Conservation (phyloP, 352 stramenopile species). For the Globisporangium abappressorium region DNA sequence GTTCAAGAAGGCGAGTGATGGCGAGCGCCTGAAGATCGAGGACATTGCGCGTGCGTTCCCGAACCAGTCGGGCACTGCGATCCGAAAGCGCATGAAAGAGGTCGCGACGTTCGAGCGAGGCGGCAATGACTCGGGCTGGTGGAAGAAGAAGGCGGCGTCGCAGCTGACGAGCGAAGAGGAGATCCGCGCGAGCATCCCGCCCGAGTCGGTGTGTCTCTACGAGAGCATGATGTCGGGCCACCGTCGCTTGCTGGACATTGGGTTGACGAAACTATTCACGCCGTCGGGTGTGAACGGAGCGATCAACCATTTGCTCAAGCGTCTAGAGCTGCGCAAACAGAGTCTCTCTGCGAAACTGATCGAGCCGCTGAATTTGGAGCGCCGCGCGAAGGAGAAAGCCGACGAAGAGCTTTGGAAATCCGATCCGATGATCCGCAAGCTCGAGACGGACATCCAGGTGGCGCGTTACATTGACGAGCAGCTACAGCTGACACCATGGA, state of each 20-base stretch:
- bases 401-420: conserved; percentile 72
- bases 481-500: conserved; percentile 80
- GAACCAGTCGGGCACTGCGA: conserved; percentile 76
- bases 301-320: conserved; percentile 71
- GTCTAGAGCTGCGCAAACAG: conserved; percentile 69
- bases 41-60: conserved; percentile 79
- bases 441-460: conserved; percentile 80
- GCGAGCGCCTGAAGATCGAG: conserved; percentile 80
- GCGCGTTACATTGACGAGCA: conserved; percentile 80
- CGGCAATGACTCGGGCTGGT: conserved; percentile 80
- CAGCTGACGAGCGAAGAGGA: conserved; percentile 75
- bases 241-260: conserved; percentile 69
- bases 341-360: conserved; percentile 47
- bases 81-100: conserved; percentile 86
- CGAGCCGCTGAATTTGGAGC: conserved; percentile 45
- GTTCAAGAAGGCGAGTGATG: conserved; percentile 82
- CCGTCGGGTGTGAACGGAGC: conserved; percentile 65
- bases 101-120: conserved; percentile 82
- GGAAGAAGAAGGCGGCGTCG: conserved; percentile 71
- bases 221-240: conserved; percentile 89
- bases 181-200: conserved; percentile 66
- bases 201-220: conserved; percentile 82
- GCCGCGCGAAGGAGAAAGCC: conserved; percentile 52
- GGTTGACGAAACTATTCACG: conserved; percentile 78
- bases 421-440: conserved; percentile 62